These are phyloP conservation scores for Boletales sp. DNA, from an alignment of 768 basidiomycete species.

Conservation along the genomic window DNA sequence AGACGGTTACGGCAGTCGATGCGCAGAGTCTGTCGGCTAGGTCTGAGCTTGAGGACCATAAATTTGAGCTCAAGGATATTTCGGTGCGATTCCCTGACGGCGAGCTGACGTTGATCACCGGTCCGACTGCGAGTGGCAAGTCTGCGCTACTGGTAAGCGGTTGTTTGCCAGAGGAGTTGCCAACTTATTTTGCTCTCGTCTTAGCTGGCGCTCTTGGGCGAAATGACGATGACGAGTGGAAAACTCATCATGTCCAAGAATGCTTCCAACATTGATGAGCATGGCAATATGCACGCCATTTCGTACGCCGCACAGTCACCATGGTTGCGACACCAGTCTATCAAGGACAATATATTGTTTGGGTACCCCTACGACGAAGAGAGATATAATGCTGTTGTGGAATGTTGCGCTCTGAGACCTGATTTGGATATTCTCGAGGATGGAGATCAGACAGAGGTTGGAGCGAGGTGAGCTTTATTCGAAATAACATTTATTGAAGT, in stretches of 20 bases:
- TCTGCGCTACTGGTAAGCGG: constrained; percentile 40
- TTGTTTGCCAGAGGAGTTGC: background rate
- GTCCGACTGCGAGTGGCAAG: constrained; percentile 50
- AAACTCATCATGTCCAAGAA: constrained; percentile 42
- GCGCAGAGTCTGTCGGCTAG: constrained; percentile 10
- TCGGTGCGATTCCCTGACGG: constrained; percentile 45
- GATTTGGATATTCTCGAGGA: constrained; percentile 85
- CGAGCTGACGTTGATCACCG: constrained; percentile 43
- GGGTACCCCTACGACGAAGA: constrained; percentile 67
- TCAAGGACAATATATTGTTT: constrained; percentile 80
- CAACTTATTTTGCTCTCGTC: background rate
- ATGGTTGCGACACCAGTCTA: constrained; percentile 68
- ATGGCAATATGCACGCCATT: constrained; percentile 59
- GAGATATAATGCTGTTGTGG: constrained; percentile 72
- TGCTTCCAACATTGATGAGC: constrained; percentile 51
- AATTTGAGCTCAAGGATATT: constrained; percentile 43
- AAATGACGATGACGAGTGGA: constrained; percentile 37
- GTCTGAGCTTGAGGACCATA: constrained; percentile 24
- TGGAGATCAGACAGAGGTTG: constrained; percentile 84
- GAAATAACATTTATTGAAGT: background rate
- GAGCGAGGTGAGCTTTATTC: constrained; percentile 45
- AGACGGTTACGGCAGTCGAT: constrained; percentile 11
- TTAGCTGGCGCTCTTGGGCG: constrained; percentile 37
- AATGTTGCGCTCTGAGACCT: constrained; percentile 76
- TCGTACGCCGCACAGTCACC: constrained; percentile 74